Conservation (phyloP, 805 yeast species). For the Candida taoyuanica region DNA sequence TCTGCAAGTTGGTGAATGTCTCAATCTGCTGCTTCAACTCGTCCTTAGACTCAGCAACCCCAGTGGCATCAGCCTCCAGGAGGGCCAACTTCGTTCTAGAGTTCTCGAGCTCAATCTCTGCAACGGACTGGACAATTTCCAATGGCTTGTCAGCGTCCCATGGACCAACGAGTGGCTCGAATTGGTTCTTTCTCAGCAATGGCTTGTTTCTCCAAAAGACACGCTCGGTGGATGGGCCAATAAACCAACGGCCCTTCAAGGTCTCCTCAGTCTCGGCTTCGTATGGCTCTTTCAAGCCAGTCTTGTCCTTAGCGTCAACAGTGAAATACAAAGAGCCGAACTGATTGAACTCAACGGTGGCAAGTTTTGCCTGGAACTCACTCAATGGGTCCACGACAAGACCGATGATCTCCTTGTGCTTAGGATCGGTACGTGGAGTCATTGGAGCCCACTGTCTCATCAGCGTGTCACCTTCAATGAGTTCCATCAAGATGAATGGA, state of each 20-base stretch:
- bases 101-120: slow-evolving; percentile 60
- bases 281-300: slow-evolving; percentile 38
- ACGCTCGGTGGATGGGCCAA: slow-evolving; percentile 87
- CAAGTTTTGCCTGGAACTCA: slow-evolving; percentile 54
- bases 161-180: slow-evolving; percentile 65
- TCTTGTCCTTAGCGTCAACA: slow-evolving; percentile 49
- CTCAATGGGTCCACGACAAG: slow-evolving; percentile 69
- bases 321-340: slow-evolving; percentile 82
- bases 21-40: slow-evolving; percentile 44
- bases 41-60: slow-evolving; percentile 40
- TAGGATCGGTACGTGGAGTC: slow-evolving; percentile 50
- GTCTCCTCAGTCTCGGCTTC: slow-evolving; percentile 52
- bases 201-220: slow-evolving; percentile 67
- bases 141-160: slow-evolving; percentile 58
- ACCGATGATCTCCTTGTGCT: slow-evolving; percentile 46
- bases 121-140: slow-evolving; percentile 60
- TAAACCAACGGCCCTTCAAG: slow-evolving; percentile 69
- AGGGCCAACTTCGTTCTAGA: slow-evolving; percentile 50
- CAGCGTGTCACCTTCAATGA: slow-evolving; percentile 69
- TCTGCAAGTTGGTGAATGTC: slow-evolving; percentile 58
- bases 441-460: slow-evolving; percentile 93
- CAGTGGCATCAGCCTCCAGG: slow-evolving; percentile 45
- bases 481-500: slow-evolving; percentile 82
- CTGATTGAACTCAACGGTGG: slow-evolving; percentile 56
- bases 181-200: slow-evolving; percentile 44